Evolutionary conservation across 768 basidiomycete genomes (phyloP).

Genomic region (Pisolithus orientalis): DNA sequence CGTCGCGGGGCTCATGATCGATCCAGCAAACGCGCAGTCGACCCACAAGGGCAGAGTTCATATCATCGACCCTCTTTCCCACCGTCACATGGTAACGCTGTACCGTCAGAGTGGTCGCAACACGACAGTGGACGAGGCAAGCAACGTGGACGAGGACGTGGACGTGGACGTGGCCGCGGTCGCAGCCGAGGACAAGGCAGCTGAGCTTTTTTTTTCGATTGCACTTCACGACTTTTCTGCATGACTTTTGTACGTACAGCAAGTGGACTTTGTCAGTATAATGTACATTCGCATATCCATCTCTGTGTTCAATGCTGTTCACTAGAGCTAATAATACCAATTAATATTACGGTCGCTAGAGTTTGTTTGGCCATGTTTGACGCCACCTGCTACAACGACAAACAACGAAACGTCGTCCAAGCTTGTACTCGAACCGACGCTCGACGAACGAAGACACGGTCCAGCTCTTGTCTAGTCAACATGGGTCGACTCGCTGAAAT

Average conservation of each 20-base stretch:
- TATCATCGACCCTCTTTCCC: constrained; percentile 6
- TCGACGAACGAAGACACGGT: constrained; percentile 1
- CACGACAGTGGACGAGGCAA: constrained; percentile 30
- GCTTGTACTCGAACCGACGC: background rate
- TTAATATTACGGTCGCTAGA: background rate
- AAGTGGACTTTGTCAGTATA: no score
- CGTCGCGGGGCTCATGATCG: constrained; percentile 7
- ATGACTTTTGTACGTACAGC: background rate
- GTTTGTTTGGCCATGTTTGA: constrained; percentile 13
- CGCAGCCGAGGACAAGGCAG: background rate
- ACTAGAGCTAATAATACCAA: background rate
- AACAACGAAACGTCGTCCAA: background rate
- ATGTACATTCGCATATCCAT: background rate
- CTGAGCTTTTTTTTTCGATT: background rate
- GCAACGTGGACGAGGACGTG: constrained; percentile 34
- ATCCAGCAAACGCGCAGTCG: background rate
- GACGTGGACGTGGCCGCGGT: constrained; percentile 33
- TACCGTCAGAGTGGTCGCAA: constrained; percentile 6
- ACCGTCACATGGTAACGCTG: constrained; percentile 7
- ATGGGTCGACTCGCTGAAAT: constrained; percentile 97
- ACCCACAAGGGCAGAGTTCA: background rate
- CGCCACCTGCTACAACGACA: constrained; percentile 19
- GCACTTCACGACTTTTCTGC: background rate
- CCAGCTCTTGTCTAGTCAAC: constrained; percentile 14
- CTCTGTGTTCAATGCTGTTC: background rate